Evolutionary conservation across 2,329 filamentous ascomycete genomes (phyloP).

Genomic region (Trichoderma harzianum): DNA sequence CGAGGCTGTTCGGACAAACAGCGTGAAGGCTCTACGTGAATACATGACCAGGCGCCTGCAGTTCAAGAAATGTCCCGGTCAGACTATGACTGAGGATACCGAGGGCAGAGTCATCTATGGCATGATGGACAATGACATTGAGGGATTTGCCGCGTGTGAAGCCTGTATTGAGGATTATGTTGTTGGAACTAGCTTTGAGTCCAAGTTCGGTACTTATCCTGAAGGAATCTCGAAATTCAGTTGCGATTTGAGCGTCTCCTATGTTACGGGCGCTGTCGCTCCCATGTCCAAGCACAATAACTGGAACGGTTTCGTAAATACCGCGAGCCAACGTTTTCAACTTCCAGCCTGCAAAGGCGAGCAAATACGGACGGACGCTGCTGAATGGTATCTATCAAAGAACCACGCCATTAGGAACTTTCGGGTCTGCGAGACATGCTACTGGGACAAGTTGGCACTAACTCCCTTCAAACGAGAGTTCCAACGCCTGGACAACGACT

Average conservation of each 20-base stretch:
- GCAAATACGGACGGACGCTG: conserved; percentile 21
- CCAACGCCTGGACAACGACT: conserved; percentile 6
- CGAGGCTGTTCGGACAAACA: conserved; percentile 28
- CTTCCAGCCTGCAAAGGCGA: conserved; percentile 30
- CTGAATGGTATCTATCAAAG: conserved; percentile 28
- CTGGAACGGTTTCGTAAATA: conserved; percentile 32
- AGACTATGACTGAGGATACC: conserved; percentile 21
- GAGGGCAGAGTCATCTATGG: conserved; percentile 30
- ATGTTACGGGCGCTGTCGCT: conserved; percentile 21
- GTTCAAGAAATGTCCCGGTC: conserved; percentile 31
- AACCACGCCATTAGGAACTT: conserved; percentile 24
- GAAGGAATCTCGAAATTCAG: conserved; percentile 27
- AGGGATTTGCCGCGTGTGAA: conserved; percentile 35
- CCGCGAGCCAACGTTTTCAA: conserved; percentile 22
- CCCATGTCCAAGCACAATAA: conserved; percentile 23
- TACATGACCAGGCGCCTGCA: conserved; percentile 30
- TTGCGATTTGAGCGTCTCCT: conserved; percentile 32
- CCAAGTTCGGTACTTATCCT: conserved; percentile 26
- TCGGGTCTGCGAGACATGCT: conserved; percentile 34
- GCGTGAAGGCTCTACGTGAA: conserved; percentile 24
- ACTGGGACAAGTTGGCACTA: conserved; percentile 31
- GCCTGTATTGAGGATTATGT: conserved; percentile 37
- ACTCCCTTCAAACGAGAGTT: conserved; percentile 31
- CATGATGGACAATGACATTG: conserved; percentile 28
- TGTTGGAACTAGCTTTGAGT: conserved; percentile 28